These are phyloP conservation scores for Podaxis rugospora DNA, from an alignment of 768 basidiomycete species.

Conservation along the genomic window DNA sequence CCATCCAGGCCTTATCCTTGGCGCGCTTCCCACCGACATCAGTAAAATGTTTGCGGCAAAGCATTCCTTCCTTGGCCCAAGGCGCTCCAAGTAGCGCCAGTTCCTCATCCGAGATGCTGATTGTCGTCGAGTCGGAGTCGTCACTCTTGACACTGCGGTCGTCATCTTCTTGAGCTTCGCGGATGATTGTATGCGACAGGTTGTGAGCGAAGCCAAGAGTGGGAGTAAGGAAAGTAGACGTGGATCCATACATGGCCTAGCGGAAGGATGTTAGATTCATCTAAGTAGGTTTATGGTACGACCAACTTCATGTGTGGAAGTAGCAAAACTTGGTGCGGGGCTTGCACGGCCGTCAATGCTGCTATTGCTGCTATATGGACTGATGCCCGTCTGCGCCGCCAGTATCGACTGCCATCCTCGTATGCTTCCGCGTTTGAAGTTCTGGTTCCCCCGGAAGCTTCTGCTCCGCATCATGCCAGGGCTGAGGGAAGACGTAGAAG, in stretches of 20 bases:
- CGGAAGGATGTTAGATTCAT: conserved; percentile 4
- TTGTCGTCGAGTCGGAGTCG: conserved; percentile 62
- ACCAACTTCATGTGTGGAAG: conserved; percentile 78
- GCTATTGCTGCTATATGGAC: conserved; percentile 82
- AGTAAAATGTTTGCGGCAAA: conserved; percentile 94
- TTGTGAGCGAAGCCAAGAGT: conserved; percentile 97
- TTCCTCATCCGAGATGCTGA: conserved; percentile 93
- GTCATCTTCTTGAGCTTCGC: conserved; percentile 90
- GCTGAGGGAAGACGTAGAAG: conserved; percentile 53
- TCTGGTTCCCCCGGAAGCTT: conserved; percentile 59
- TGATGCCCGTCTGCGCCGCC: conserved; percentile 54
- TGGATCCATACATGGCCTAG: conserved; percentile 58
- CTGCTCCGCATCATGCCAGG: conserved; percentile 62
- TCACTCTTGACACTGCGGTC: conserved; percentile 63
- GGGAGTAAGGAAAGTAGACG: conserved; percentile 70
- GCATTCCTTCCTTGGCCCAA: conserved; percentile 98
- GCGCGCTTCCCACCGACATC: conserved; percentile 80
- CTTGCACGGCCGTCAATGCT: conserved; percentile 87
- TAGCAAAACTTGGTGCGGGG: conserved; percentile 91
- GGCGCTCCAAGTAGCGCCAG: conserved; percentile 92
- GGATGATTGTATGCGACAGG: conserved; percentile 93
- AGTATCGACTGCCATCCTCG: conserved; percentile 83
- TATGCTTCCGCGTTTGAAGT: conserved; percentile 88
- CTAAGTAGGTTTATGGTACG: neutral
- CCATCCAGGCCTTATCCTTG: conserved; percentile 87